A percentile compares a stretch with the other conserved stretches of the same genome.
Conservation (phyloP, 2,329 filamentous ascomycete species). For the Hypoxylon sp. region DNA sequence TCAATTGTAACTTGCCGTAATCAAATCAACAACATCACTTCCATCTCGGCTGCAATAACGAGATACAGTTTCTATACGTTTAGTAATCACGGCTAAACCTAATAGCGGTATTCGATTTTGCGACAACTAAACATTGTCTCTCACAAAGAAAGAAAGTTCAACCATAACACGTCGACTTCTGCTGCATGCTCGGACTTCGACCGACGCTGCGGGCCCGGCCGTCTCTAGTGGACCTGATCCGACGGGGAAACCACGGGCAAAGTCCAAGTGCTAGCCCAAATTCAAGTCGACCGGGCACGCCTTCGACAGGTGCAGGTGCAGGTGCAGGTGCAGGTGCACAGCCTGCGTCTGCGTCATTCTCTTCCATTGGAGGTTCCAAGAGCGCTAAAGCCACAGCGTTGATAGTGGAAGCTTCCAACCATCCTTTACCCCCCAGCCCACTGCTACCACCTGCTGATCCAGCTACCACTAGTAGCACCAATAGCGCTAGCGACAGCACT, state of each 20-base stretch:
- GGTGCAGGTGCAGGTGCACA: conserved; percentile 18
- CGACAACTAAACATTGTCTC: conserved; percentile 11
- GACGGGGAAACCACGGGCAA: conserved; percentile 42
- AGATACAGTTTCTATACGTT: too few relatives aligned
- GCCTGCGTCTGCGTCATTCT: conserved; percentile 37
- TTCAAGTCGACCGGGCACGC: conserved; percentile 36
- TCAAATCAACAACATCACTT: conserved; percentile 24
- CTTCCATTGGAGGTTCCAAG: conserved; percentile 18
- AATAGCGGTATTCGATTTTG: too few relatives aligned
- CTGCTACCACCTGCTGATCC: conserved; percentile 35
- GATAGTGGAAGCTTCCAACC: conserved; percentile 38
- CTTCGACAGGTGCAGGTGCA: too few relatives aligned
- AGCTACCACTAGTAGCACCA: background rate
- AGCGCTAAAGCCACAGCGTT: conserved; percentile 26
- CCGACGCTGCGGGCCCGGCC: conserved; percentile 61
- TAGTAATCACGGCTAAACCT: too few relatives aligned
- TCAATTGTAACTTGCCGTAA: conserved; percentile 9
- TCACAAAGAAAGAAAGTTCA: conserved; percentile 9
- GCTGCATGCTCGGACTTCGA: conserved; percentile 60
- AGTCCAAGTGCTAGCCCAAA: conserved; percentile 35
- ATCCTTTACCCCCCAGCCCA: conserved; percentile 45
- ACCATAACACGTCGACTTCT: conserved; percentile 9
- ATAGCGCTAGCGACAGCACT: conserved; percentile 12
- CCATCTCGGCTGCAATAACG: conserved; percentile 30
- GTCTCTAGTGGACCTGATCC: conserved; percentile 61